A percentile compares a stretch with the other conserved stretches of the same genome.
These are phyloP conservation scores for Saturnispora quitensis DNA, from an alignment of 805 yeast species.

Conservation along the genomic window DNA sequence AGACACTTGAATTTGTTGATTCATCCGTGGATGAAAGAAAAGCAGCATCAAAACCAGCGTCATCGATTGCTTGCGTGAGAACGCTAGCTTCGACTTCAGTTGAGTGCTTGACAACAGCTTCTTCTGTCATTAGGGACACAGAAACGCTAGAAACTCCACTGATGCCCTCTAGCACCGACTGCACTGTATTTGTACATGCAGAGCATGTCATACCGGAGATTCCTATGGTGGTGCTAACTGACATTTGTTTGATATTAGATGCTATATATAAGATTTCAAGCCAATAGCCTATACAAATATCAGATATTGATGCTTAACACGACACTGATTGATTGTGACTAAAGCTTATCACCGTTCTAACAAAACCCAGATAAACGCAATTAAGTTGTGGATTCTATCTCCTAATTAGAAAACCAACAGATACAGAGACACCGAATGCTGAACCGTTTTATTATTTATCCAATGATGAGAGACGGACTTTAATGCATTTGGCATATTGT, in stretches of 20 bases:
- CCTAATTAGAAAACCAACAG: background rate
- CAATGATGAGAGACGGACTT: conserved; percentile 1
- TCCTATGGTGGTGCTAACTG: conserved; percentile 17
- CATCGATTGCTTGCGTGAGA: conserved; percentile 37
- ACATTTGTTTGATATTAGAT: background rate
- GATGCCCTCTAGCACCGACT: conserved; percentile 35
- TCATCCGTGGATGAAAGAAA: conserved; percentile 3
- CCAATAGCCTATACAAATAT: background rate
- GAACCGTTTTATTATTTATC: background rate
- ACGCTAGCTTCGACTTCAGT: conserved; percentile 19
- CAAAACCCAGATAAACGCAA: background rate
- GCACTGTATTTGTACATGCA: conserved; percentile 51
- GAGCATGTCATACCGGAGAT: conserved; percentile 74
- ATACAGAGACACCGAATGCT: background rate
- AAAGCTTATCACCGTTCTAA: no score
- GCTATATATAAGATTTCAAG: background rate
- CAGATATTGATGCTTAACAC: background rate
- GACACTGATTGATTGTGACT: background rate
- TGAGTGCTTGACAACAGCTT: conserved; percentile 47
- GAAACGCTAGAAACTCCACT: conserved; percentile 27
- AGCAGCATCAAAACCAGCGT: conserved; percentile 37
- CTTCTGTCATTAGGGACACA: conserved; percentile 66
- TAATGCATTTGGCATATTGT: background rate
- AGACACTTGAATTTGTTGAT: background rate
- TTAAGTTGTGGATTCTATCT: no score